Evolutionary conservation across 768 basidiomycete species (phyloP).

Genomic region (Xerocomellus amylosporus): DNA sequence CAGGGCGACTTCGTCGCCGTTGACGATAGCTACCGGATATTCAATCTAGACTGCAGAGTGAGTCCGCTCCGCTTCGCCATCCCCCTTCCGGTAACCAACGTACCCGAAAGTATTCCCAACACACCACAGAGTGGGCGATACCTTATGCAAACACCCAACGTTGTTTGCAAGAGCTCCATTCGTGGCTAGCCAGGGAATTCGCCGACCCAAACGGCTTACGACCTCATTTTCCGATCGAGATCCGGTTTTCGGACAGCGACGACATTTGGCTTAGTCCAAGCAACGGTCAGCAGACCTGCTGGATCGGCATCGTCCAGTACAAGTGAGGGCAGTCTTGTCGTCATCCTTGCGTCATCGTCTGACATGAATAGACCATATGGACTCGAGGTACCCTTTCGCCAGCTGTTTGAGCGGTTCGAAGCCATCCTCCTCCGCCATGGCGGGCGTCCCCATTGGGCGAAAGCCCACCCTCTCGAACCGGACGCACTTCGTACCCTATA

Average conservation of each 20-base stretch:
- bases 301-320: constrained; percentile 98
- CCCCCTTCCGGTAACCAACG: constrained; percentile 4
- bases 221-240: constrained; percentile 90
- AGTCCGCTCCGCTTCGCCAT: constrained; percentile 31
- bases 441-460: constrained; percentile 96
- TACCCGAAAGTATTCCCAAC: constrained; percentile 64
- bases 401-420: constrained; percentile 76
- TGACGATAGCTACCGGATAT: constrained; percentile 78
- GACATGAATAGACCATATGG: constrained; percentile 69
- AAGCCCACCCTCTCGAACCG: constrained; percentile 75
- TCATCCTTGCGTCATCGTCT: neutral
- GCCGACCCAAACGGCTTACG: constrained; percentile 69
- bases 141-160: constrained; percentile 64
- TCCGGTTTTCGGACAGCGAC: constrained; percentile 83
- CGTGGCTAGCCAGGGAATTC: constrained; percentile 69
- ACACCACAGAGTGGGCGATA: constrained; percentile 95
- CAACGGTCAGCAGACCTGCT: constrained; percentile 73
- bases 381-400: constrained; percentile 74
- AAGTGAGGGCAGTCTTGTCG: constrained; percentile 55
- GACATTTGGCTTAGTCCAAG: constrained; percentile 95
- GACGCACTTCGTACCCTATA: constrained; percentile 64
- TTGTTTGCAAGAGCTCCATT: constrained; percentile 68
- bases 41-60: constrained; percentile 93
- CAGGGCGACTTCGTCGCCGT: constrained; percentile 54
- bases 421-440: constrained; percentile 60